phyloP scores from a whole-genome alignment of 257 asterid genomes.

The Fraxinus americana region DNA sequence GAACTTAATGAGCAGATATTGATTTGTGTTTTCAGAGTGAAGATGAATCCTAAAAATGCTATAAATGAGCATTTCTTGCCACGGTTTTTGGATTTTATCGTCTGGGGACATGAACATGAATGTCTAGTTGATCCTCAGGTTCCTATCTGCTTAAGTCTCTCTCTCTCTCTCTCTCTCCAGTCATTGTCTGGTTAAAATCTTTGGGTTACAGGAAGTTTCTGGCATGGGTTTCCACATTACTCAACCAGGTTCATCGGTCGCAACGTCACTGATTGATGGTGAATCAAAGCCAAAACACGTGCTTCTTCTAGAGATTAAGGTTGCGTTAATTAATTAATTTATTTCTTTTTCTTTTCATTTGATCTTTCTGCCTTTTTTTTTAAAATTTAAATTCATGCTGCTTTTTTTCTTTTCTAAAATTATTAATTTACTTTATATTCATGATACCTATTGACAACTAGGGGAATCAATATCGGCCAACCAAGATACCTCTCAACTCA shows the following conservation, averaged over 20 bases:
- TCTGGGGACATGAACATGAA: slow-evolving; percentile 99
- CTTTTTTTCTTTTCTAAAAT: slow-evolving; percentile 1
- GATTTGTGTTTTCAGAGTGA: slow-evolving; percentile 64
- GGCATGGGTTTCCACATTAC: slow-evolving; percentile 99
- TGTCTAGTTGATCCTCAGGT: slow-evolving; percentile 99
- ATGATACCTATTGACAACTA: slow-evolving; percentile 30
- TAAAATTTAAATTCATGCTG: background rate
- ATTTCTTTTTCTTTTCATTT: slow-evolving; percentile 13
- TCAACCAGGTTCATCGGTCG: slow-evolving; percentile 99
- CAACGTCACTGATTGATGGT: slow-evolving; percentile 95
- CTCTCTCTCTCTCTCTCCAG: slow-evolving; percentile 19
- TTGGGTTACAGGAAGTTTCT: slow-evolving; percentile 77
- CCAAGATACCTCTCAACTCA: slow-evolving; percentile 87
- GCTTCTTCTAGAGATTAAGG: slow-evolving; percentile 96
- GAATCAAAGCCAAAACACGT: slow-evolving; percentile 97
- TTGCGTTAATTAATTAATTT: slow-evolving; percentile 23
- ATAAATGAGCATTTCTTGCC: slow-evolving; percentile 97
- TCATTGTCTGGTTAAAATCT: slow-evolving; percentile 29
- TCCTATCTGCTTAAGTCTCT: slow-evolving; percentile 21
- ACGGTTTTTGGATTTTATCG: slow-evolving; percentile 89
- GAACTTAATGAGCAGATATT: slow-evolving; percentile 14
- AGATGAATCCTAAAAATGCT: slow-evolving; percentile 97
- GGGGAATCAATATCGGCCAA: slow-evolving; percentile 97
- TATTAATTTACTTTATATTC: slow-evolving; percentile 25
- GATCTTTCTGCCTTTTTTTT: slow-evolving; percentile 7